Conservation (phyloP, 305 asterid species). For the Fraxinus greggii region DNA sequence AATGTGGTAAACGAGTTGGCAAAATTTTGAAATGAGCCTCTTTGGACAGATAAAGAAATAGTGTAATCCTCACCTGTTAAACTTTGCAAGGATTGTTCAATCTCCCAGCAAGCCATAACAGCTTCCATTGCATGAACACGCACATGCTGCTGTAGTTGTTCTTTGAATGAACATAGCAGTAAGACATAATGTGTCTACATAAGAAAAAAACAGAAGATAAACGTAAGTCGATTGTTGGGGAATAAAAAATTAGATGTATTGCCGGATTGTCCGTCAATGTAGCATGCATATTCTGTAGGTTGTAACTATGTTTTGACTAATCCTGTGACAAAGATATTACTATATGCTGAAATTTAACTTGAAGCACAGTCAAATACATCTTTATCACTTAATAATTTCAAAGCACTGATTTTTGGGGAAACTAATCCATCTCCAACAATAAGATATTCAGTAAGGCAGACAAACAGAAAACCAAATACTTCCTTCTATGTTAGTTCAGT, state of each 20-base stretch:
- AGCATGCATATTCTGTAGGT: background rate
- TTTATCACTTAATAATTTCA: background rate
- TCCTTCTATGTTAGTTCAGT: background rate
- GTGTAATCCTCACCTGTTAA: constrained; percentile 41
- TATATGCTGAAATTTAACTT: background rate
- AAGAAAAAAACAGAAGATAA: constrained; percentile 7
- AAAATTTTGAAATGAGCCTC: background rate
- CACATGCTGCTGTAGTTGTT: constrained; percentile 62
- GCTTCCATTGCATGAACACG: constrained; percentile 73
- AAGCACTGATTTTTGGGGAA: background rate
- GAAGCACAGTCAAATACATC: background rate
- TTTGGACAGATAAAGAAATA: background rate
- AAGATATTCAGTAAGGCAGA: background rate
- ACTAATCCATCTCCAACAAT: background rate
- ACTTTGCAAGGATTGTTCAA: constrained; percentile 63
- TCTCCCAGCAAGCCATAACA: constrained; percentile 70
- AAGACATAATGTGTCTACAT: constrained; percentile 54
- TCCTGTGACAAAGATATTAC: background rate
- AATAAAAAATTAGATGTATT: background rate
- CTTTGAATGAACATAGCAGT: constrained; percentile 58
- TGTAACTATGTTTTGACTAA: background rate
- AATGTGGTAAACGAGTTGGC: background rate
- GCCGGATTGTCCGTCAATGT: background rate
- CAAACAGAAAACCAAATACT: background rate
- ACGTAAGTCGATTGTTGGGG: constrained; percentile 2